A percentile compares a stretch with the other conserved stretches of the same genome.
phyloP scores from a whole-genome alignment of 257 asterid species.

The Gentiana straminea region DNA sequence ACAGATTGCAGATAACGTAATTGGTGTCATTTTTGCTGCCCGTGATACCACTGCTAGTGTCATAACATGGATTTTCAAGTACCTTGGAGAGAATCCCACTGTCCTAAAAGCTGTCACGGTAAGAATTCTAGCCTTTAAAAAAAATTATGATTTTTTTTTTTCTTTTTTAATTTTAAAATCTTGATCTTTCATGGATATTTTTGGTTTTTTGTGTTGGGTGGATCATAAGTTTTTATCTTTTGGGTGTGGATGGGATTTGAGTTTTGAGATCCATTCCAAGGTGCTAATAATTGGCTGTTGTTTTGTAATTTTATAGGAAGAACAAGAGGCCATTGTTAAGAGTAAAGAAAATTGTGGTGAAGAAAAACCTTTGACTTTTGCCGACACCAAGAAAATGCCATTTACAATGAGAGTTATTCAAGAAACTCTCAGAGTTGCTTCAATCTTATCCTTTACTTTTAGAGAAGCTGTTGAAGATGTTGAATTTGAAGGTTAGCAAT shows the following conservation, averaged over 20 bases:
- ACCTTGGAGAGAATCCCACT: constrained; percentile 51
- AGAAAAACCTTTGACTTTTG: constrained; percentile 18
- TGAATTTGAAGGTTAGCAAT: constrained; percentile 26
- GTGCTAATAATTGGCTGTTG: background rate
- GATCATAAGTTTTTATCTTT: background rate
- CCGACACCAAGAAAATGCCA: constrained; percentile 28
- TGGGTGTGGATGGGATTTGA: background rate
- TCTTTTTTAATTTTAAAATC: background rate
- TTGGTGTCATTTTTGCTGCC: constrained; percentile 64
- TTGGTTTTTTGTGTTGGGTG: background rate
- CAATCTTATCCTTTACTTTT: constrained; percentile 33
- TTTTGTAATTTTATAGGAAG: constrained; percentile 13
- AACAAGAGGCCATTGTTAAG: constrained; percentile 25
- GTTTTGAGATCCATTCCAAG: background rate
- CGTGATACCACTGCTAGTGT: constrained; percentile 68
- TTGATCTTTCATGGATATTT: background rate
- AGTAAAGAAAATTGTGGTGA: constrained; percentile 24
- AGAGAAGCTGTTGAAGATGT: constrained; percentile 44
- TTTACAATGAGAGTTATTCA: constrained; percentile 29
- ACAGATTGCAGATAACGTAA: constrained; percentile 59
- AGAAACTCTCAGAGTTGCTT: constrained; percentile 36
- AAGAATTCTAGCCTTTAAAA: constrained; percentile 16
- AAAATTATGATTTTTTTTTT: background rate
- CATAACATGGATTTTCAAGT: constrained; percentile 62
- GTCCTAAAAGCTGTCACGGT: constrained; percentile 64